phyloP scores from a whole-genome alignment of 2,329 filamentous ascomycete species.

The Colletotrichum noveboracense region DNA sequence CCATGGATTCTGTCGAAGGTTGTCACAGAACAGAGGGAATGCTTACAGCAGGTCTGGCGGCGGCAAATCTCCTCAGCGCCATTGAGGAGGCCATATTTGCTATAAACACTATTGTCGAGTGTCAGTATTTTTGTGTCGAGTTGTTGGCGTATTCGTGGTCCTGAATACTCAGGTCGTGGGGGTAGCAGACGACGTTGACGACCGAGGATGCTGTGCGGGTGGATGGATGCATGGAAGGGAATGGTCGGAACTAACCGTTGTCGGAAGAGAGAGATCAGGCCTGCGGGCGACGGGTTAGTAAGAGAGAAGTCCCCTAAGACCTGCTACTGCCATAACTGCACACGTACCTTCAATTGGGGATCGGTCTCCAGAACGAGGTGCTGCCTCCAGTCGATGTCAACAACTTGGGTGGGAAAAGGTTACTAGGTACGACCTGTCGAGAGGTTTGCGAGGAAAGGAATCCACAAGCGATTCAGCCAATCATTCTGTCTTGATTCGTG shows the following conservation, averaged over 20 bases:
- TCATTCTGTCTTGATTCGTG: neutral
- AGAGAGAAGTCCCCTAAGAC: neutral
- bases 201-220: neutral
- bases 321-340: neutral
- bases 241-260: slow-evolving; percentile 7
- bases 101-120: neutral
- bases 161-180: neutral
- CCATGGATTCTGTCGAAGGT: slow-evolving; percentile 11
- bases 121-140: neutral
- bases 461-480: neutral
- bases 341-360: slow-evolving; percentile 9
- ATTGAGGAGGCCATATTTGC: slow-evolving; percentile 66
- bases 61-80: slow-evolving; percentile 66
- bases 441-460: neutral
- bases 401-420: neutral
- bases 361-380: slow-evolving; percentile 14
- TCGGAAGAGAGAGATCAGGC: neutral
- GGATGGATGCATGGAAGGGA: neutral
- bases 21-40: neutral
- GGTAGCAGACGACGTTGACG: neutral
- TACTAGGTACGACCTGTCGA: neutral
- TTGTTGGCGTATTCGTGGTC: neutral
- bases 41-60: slow-evolving; percentile 62
- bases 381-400: slow-evolving; percentile 15
- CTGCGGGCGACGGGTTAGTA: neutral